phyloP scores from a whole-genome alignment of 1,139 yeast species.

The Scheffersomyces illinoinensis region DNA sequence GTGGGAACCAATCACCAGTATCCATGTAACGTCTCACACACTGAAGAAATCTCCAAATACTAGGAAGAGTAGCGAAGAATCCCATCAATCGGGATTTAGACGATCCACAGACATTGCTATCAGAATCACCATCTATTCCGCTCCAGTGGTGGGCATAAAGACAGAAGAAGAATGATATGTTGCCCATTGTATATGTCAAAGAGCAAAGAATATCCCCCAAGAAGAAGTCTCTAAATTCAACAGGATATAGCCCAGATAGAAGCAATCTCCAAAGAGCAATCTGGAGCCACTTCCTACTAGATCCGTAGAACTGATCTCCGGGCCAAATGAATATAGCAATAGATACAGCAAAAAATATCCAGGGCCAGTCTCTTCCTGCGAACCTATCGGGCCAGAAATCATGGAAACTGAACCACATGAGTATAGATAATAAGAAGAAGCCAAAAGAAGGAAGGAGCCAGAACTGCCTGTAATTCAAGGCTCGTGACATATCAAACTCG shows the following conservation, averaged over 20 bases:
- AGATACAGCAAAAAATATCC: slow-evolving; percentile 65
- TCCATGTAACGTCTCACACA: slow-evolving; percentile 90
- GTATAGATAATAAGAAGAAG: slow-evolving; percentile 55
- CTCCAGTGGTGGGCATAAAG: slow-evolving; percentile 71
- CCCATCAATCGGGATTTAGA: slow-evolving; percentile 77
- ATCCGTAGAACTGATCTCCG: slow-evolving; percentile 49
- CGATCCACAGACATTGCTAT: slow-evolving; percentile 66
- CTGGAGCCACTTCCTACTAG: slow-evolving; percentile 73
- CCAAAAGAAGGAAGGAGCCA: slow-evolving; percentile 62
- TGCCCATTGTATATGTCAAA: slow-evolving; percentile 83
- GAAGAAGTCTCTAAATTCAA: slow-evolving; percentile 92
- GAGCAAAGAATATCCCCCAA: slow-evolving; percentile 90
- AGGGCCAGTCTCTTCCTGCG: slow-evolving; percentile 78
- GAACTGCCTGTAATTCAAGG: slow-evolving; percentile 67
- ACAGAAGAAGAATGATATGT: slow-evolving; percentile 83
- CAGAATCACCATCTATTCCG: slow-evolving; percentile 44
- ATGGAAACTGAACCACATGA: slow-evolving; percentile 75
- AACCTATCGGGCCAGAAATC: slow-evolving; percentile 63
- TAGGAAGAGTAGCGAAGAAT: slow-evolving; percentile 79
- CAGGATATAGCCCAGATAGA: slow-evolving; percentile 87
- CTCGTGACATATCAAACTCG: slow-evolving; percentile 75
- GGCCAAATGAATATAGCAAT: slow-evolving; percentile 63
- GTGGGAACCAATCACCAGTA: slow-evolving; percentile 96
- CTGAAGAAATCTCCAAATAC: slow-evolving; percentile 87
- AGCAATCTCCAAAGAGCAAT: slow-evolving; percentile 71